Conservation (phyloP, 2,329 filamentous ascomycete genomes). For the Coniochaeta ligniaria region DNA sequence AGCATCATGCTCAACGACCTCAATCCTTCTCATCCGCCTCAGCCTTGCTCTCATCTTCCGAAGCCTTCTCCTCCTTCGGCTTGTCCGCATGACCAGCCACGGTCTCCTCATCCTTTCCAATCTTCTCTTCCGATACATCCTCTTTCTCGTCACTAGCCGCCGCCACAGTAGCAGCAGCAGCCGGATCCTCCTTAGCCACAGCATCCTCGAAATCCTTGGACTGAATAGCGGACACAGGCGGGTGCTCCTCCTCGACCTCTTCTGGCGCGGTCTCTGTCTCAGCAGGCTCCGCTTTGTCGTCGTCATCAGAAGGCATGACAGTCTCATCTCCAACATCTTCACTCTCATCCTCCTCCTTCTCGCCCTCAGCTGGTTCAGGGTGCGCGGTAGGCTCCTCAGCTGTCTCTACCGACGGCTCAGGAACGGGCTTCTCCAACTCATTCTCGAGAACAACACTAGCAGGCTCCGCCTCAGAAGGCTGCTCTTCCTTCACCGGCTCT, state of each 20-base stretch:
- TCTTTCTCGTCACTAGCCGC: not conserved
- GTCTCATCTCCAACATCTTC: constrained; percentile 1
- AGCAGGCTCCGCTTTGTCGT: not conserved
- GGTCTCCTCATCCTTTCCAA: not conserved
- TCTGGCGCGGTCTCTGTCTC: not conserved
- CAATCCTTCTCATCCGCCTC: not conserved
- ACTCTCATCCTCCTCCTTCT: not conserved
- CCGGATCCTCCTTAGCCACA: not conserved
- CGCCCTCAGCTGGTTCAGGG: not conserved
- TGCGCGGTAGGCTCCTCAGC: not conserved
- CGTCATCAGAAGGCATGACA: not conserved
- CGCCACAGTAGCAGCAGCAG: not conserved
- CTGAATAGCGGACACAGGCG: not conserved
- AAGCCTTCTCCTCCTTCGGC: not conserved
- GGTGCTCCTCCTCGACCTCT: not conserved
- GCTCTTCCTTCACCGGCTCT: not conserved
- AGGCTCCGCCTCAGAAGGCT: not conserved
- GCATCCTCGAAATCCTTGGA: not conserved
- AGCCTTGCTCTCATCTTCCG: not conserved
- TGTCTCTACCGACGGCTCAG: not conserved
- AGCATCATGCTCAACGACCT: not conserved
- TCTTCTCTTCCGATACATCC: not conserved
- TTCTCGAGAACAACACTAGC: not conserved
- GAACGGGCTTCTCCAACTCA: not conserved
- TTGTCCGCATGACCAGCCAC: not conserved